phyloP scores from a whole-genome alignment of 2,329 filamentous ascomycete species.

The Fusarium sp. region DNA sequence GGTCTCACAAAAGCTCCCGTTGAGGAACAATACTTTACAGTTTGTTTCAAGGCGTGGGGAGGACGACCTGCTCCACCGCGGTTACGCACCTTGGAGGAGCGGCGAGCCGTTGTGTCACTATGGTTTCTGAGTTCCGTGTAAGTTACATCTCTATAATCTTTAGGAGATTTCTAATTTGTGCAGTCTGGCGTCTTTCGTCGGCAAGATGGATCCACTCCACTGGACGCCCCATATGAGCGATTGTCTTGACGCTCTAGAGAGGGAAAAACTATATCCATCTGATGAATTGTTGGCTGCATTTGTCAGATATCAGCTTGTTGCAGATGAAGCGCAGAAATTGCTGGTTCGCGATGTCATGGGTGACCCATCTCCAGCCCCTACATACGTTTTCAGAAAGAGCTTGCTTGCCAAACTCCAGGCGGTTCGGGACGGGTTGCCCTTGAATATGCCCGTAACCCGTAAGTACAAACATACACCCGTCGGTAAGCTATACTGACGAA shows the following conservation, averaged over 20 bases:
- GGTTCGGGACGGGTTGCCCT: conserved; percentile 41
- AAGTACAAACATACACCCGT: conserved; percentile 17
- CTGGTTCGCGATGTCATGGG: conserved; percentile 47
- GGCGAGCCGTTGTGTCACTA: conserved; percentile 60
- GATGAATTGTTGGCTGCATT: conserved; percentile 60
- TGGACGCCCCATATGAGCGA: conserved; percentile 72
- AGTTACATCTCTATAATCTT: conserved; percentile 2
- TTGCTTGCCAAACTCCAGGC: conserved; percentile 46
- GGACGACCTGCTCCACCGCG: conserved; percentile 44
- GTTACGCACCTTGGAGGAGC: conserved; percentile 60
- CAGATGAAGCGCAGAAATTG: conserved; percentile 53
- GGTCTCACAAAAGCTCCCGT: conserved; percentile 54
- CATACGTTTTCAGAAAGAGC: conserved; percentile 49
- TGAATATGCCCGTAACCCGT: conserved; percentile 45
- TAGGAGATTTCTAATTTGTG: conserved; percentile 6
- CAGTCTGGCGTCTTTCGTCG: conserved; percentile 55
- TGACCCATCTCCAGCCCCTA: conserved; percentile 44
- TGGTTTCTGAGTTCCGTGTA: conserved; percentile 56
- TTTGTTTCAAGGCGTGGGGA: conserved; percentile 52
- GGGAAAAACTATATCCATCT: conserved; percentile 57
- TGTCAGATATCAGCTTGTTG: conserved; percentile 53
- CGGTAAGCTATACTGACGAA: conserved; percentile 5
- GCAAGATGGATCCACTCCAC: conserved; percentile 61
- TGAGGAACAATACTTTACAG: conserved; percentile 51
- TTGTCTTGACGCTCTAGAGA: conserved; percentile 59